Evolutionary conservation across 2,329 filamentous ascomycete genomes (phyloP).

Genomic region (Talaromyces sp.): DNA sequence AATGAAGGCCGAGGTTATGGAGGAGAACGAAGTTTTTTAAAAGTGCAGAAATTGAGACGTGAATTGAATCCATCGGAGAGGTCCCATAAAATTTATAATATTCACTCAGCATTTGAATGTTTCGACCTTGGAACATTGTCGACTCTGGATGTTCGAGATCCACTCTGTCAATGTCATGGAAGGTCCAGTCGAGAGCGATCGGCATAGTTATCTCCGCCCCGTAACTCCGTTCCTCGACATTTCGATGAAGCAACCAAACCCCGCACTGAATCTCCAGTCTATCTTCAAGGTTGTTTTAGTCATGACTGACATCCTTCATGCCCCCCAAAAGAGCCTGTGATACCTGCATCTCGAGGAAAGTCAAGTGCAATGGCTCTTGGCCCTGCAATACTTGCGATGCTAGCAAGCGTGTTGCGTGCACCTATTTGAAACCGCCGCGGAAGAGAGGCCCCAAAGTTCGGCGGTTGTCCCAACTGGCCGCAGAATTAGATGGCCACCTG

Average conservation of each 20-base stretch:
- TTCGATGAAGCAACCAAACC: not conserved
- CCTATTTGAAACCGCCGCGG: conserved; percentile 30
- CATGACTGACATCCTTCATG: not conserved
- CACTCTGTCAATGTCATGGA: not conserved
- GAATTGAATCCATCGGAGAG: not conserved
- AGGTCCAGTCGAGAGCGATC: conserved; percentile 3
- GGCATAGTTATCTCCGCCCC: not conserved
- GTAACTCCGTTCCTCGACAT: too few species aligned
- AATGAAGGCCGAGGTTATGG: too few species aligned
- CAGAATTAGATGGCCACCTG: not conserved
- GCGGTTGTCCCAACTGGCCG: conserved; percentile 1
- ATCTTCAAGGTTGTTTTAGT: too few species aligned
- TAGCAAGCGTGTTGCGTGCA: conserved; percentile 25
- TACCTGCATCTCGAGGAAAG: conserved; percentile 33
- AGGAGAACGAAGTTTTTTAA: too few species aligned
- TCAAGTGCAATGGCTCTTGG: conserved; percentile 32
- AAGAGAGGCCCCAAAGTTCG: conserved; percentile 33
- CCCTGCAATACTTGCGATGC: conserved; percentile 32
- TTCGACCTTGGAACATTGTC: not conserved
- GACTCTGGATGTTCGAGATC: not conserved
- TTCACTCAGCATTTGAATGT: too few species aligned
- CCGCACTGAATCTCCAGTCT: too few species aligned
- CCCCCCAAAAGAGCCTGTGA: conserved; percentile 35
- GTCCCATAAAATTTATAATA: not conserved
- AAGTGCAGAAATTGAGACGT: too few species aligned